Evolutionary conservation across 805 yeast species (phyloP).

Genomic region (Myxozyma vanderwaltii): DNA sequence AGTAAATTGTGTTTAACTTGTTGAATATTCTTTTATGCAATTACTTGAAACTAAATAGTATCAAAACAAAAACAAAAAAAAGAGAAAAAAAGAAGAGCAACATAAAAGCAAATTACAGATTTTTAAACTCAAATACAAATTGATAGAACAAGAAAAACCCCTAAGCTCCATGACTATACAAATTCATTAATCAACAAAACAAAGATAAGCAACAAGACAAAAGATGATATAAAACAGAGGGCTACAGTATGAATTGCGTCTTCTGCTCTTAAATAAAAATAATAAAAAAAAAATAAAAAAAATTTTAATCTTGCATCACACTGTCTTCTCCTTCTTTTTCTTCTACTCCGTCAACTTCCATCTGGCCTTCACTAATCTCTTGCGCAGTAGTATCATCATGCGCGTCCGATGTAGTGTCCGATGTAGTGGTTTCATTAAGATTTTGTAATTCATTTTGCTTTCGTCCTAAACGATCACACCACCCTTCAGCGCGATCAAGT

Average conservation of each 20-base stretch:
- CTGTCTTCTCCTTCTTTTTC: background rate
- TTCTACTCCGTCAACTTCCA: background rate
- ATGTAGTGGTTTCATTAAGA: background rate
- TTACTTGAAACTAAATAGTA: background rate
- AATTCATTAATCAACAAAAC: background rate
- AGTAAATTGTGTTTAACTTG: background rate
- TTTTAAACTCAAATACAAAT: background rate
- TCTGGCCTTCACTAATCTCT: background rate
- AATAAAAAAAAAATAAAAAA: too few species aligned
- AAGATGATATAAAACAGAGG: background rate
- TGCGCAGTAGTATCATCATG: background rate
- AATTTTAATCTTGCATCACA: slow-evolving; percentile 17
- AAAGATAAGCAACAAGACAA: too few species aligned
- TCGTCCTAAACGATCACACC: slow-evolving; percentile 53
- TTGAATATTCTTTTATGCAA: background rate
- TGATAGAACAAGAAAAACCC: too few species aligned
- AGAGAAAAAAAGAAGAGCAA: too few species aligned
- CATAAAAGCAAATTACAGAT: too few species aligned
- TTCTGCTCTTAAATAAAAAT: too few species aligned
- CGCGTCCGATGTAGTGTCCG: background rate
- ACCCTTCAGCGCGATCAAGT: slow-evolving; percentile 78
- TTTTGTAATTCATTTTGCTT: background rate
- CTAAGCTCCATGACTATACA: background rate
- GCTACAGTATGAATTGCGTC: background rate
- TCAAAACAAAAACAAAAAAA: too few species aligned